Evolutionary conservation across 1,139 yeast genomes (phyloP).

Genomic region (Pichia cactophila): DNA sequence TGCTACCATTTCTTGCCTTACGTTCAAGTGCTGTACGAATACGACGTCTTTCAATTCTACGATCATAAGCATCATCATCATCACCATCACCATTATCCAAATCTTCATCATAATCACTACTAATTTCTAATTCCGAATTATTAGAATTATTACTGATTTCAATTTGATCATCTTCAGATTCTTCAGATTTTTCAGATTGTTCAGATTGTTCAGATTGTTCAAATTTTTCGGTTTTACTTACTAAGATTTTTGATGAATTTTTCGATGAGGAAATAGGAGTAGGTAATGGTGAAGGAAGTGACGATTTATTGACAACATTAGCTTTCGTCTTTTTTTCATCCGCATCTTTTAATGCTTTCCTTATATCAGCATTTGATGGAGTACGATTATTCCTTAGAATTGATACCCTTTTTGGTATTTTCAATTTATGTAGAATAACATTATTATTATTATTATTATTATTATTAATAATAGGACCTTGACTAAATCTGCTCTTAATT

Average conservation of each 20-base stretch:
- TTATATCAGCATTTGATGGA: not conserved
- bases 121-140: not conserved
- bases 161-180: conserved; percentile 3
- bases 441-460: not conserved
- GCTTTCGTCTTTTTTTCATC: too few species aligned
- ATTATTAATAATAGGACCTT: not conserved
- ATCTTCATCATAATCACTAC: not conserved
- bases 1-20: not conserved
- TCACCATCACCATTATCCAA: conserved; percentile 1
- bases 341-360: not conserved
- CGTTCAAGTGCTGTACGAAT: not conserved
- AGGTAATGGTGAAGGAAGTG: not conserved
- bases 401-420: not conserved
- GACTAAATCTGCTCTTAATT: not conserved
- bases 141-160: not conserved
- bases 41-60: not conserved
- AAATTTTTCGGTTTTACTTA: not conserved
- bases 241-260: not conserved
- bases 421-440: not conserved
- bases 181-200: conserved; percentile 1
- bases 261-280: not conserved
- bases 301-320: too few species aligned
- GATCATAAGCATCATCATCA: not conserved
- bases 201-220: not conserved
- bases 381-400: not conserved